A percentile compares a stretch with the other conserved stretches of the same genome.
Evolutionary conservation across 345 rosid genomes (phyloP).

Genomic region (Populus alba): DNA sequence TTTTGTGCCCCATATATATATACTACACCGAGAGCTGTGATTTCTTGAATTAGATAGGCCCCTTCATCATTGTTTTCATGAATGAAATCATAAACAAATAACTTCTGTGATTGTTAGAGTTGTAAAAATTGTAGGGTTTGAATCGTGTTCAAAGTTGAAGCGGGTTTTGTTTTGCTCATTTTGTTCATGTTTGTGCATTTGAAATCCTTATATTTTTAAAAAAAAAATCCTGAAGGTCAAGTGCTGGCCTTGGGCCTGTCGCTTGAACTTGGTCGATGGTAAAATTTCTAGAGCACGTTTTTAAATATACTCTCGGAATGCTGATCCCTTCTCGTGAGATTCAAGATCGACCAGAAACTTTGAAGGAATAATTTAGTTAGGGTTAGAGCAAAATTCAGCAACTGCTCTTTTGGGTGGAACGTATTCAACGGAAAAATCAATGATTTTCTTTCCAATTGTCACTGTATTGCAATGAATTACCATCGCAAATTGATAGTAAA

Average conservation of each 20-base stretch:
- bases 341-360: no score
- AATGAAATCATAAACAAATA: not conserved
- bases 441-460: no score
- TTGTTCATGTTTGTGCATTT: not conserved
- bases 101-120: not conserved
- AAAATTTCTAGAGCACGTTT: no score
- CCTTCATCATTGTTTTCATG: not conserved
- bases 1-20: not conserved
- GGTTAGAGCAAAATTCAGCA: no score
- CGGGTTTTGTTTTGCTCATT: not conserved
- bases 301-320: no score
- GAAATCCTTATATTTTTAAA: not conserved
- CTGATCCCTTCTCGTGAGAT: no score
- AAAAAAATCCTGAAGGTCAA: not conserved
- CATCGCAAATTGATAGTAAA: not conserved
- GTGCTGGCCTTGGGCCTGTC: no score
- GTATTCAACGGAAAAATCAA: no score
- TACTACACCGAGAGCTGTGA: not conserved
- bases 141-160: not conserved
- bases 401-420: no score
- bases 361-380: no score
- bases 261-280: no score
- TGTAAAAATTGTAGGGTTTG: constrained; percentile 4
- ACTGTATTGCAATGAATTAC: no score
- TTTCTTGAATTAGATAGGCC: constrained; percentile 5